Percentiles rank a stretch among this genome's conserved stretches.
phyloP scores from a whole-genome alignment of 805 yeast species.

The Lipomyces japonicus region DNA sequence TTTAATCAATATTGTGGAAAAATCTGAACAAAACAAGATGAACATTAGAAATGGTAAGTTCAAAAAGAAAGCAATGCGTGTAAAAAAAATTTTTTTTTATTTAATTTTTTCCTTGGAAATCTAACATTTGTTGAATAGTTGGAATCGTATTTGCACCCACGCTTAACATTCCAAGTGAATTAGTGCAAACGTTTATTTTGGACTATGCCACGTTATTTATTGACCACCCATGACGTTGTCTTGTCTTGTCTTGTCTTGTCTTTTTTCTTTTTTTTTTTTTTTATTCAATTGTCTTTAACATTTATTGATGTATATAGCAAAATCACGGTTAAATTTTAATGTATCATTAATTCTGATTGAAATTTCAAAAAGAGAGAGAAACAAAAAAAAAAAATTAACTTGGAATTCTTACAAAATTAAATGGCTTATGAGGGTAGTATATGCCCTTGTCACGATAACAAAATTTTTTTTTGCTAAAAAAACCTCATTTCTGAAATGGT shows the following conservation, averaged over 20 bases:
- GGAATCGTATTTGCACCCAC: constrained; percentile 84
- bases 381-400: too few relatives aligned
- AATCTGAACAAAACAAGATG: constrained; percentile 73
- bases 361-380: too few relatives aligned
- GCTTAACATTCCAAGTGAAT: constrained; percentile 59
- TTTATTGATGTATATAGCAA: too few relatives aligned
- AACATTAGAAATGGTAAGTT: constrained; percentile 54
- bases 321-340: too few relatives aligned
- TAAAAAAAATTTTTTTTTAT: neutral
- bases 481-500: too few relatives aligned
- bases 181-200: constrained; percentile 55
- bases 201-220: constrained; percentile 64
- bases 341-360: too few relatives aligned
- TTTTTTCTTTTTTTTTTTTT: constrained; percentile 3
- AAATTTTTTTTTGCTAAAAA: too few relatives aligned
- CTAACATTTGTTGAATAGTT: constrained; percentile 29
- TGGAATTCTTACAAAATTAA: too few relatives aligned
- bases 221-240: constrained; percentile 35
- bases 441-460: too few relatives aligned
- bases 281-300: too few relatives aligned
- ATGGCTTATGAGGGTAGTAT: too few relatives aligned
- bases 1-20: constrained; percentile 58
- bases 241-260: too few relatives aligned
- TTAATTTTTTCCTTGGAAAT: neutral
- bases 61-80: neutral